These are phyloP conservation scores for Xerocomus nothofagi DNA, from an alignment of 1,284 basidiomycete genomes.

Conservation along the genomic window DNA sequence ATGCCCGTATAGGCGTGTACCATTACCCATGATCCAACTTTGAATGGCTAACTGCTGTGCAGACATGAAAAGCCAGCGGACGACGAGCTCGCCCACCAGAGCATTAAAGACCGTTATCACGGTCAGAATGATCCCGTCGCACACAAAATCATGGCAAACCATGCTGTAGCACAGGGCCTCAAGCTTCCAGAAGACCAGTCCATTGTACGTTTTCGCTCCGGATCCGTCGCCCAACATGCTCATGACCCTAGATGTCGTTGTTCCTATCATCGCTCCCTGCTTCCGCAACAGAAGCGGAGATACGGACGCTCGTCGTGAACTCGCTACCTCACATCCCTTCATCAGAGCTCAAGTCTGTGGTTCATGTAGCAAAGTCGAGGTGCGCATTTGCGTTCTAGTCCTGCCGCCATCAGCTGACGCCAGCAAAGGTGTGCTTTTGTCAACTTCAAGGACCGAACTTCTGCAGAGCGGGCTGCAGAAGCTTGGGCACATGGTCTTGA, in stretches of 20 bases:
- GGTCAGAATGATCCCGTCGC: conserved; percentile 91
- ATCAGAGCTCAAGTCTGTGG: conserved; percentile 75
- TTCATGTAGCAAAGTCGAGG: conserved; percentile 83
- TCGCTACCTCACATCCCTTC: conserved; percentile 72
- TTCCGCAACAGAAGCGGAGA: conserved; percentile 69
- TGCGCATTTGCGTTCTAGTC: conserved; percentile 28
- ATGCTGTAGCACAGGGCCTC: conserved; percentile 79
- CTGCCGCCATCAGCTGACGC: conserved; percentile 11
- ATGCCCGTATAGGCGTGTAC: conserved; percentile 81
- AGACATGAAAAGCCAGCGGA: conserved; percentile 89
- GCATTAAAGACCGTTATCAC: conserved; percentile 90
- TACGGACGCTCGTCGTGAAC: conserved; percentile 75
- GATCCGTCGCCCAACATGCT: neutral
- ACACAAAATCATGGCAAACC: conserved; percentile 74
- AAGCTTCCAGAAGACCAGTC: conserved; percentile 86
- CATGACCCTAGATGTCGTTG: conserved; percentile 74
- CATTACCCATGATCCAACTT: neutral
- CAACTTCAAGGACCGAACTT: conserved; percentile 81
- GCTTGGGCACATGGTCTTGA: conserved; percentile 88
- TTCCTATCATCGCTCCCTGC: conserved; percentile 86
- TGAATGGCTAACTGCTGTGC: conserved; percentile 1
- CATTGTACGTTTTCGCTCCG: conserved; percentile 59
- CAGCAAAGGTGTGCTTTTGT: conserved; percentile 88
- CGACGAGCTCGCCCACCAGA: conserved; percentile 86
- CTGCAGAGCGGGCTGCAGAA: conserved; percentile 85